A percentile compares a stretch with the other conserved stretches of the same genome.
Conservation (phyloP, 1,139 yeast genomes). For the Pneumocystis oryctolagi region DNA sequence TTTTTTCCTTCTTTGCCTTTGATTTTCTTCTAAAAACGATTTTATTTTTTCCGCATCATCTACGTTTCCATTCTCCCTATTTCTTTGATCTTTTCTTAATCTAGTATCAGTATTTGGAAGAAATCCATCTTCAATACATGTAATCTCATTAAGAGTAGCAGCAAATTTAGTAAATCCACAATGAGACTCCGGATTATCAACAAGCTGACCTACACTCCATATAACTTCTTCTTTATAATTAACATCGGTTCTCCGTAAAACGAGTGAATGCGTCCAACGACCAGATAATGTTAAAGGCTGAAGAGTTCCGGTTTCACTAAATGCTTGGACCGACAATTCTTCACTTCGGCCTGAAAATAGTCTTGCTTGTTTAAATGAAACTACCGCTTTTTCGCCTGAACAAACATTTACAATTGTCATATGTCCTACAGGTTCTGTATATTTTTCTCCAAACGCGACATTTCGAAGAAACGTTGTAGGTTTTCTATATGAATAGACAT, state of each 20-base stretch:
- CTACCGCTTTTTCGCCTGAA: conserved; percentile 37
- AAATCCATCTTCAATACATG: conserved; percentile 41
- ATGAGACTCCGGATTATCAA: conserved; percentile 70
- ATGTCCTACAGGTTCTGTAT: conserved; percentile 89
- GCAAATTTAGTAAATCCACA: conserved; percentile 88
- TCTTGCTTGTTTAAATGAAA: conserved; percentile 40
- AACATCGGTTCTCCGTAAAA: conserved; percentile 43
- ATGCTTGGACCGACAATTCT: conserved; percentile 71
- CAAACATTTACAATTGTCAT: conserved; percentile 32
- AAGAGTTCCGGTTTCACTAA: conserved; percentile 33
- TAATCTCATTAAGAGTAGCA: conserved; percentile 65
- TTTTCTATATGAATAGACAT: conserved; percentile 73
- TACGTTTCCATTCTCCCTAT: conserved; percentile 90
- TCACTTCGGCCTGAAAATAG: conserved; percentile 90
- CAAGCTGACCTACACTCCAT: conserved; percentile 77
- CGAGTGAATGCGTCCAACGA: conserved; percentile 82
- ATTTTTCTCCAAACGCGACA: conserved; percentile 85
- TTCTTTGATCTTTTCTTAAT: conserved; percentile 90
- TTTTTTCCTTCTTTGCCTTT: conserved; percentile 58
- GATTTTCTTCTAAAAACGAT: conserved; percentile 56
- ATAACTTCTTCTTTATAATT: conserved; percentile 44
- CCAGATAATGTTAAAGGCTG: conserved; percentile 61
- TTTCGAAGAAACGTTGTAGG: conserved; percentile 44
- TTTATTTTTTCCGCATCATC: conserved; percentile 69
- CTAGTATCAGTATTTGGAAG: conserved; percentile 86